These are phyloP conservation scores for Biscogniauxia sp. DNA, from an alignment of 2,329 filamentous ascomycete genomes.

Conservation along the genomic window DNA sequence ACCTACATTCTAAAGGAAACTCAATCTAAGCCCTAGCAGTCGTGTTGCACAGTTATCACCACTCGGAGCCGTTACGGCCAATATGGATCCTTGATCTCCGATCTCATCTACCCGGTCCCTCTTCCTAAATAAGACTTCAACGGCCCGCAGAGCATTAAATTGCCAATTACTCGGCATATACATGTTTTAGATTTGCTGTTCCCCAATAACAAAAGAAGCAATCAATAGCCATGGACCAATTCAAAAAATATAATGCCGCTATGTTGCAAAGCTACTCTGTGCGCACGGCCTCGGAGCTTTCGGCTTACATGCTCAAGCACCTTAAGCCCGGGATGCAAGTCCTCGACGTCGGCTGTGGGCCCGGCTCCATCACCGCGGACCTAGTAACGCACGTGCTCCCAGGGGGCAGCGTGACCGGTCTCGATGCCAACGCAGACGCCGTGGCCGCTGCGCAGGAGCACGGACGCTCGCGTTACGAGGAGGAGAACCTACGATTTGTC, in stretches of 20 bases:
- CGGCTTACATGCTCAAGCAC: slow-evolving; percentile 12
- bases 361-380: slow-evolving; percentile 13
- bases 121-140: no score
- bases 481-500: slow-evolving; percentile 6
- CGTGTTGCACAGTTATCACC: neutral
- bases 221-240: slow-evolving; percentile 10
- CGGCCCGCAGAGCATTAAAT: no score
- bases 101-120: no score
- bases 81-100: neutral
- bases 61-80: neutral
- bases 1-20: no score
- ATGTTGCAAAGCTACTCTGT: slow-evolving; percentile 12
- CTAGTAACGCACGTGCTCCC: slow-evolving; percentile 8
- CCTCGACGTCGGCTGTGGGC: slow-evolving; percentile 17
- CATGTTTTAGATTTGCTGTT: no score
- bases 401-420: slow-evolving; percentile 7
- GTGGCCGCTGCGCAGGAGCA: neutral
- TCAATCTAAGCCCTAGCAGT: no score
- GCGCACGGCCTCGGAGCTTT: slow-evolving; percentile 10
- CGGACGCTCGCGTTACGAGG: neutral
- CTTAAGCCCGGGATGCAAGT: slow-evolving; percentile 11
- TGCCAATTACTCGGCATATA: no score
- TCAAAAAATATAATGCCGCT: slow-evolving; percentile 8
- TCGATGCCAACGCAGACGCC: slow-evolving; percentile 6
- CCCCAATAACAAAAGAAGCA: neutral